phyloP scores from a whole-genome alignment of 352 stramenopile species.

The Pythium grandisporangium region DNA sequence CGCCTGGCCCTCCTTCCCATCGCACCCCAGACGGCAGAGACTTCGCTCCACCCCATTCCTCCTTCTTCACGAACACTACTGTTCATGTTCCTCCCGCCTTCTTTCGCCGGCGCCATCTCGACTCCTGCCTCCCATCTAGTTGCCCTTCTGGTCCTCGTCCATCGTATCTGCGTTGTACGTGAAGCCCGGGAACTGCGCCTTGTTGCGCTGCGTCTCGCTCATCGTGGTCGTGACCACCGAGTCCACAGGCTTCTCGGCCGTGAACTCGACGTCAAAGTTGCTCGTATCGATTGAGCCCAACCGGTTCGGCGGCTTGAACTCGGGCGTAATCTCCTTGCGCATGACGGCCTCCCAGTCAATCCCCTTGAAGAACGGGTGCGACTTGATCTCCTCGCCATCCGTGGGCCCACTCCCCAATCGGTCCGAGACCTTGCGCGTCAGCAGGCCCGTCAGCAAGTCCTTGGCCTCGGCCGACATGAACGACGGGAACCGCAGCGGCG shows the following conservation, averaged over 20 bases:
- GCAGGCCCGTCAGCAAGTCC: conserved; percentile 70
- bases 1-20: too few species aligned
- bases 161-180: conserved; percentile 87
- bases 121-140: too few species aligned
- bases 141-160: conserved; percentile 78
- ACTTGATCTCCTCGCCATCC: conserved; percentile 90
- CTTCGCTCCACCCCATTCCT: too few species aligned
- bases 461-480: conserved; percentile 89
- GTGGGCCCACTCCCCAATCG: conserved; percentile 80
- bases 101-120: too few species aligned
- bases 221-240: conserved; percentile 88
- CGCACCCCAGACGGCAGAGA: too few species aligned
- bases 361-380: conserved; percentile 88
- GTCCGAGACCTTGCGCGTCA: conserved; percentile 83
- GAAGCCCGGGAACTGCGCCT: conserved; percentile 86
- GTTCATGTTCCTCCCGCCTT: too few species aligned
- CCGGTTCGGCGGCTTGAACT: conserved; percentile 88
- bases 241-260: conserved; percentile 84
- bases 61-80: too few species aligned
- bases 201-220: conserved; percentile 86
- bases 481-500: conserved; percentile 79
- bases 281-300: conserved; percentile 88
- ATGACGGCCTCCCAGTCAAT: conserved; percentile 90
- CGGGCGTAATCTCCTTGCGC: conserved; percentile 79
- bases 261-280: conserved; percentile 95